These are phyloP conservation scores for Furcasterigmium sp. DNA, from an alignment of 2,329 filamentous ascomycete genomes.

Conservation along the genomic window DNA sequence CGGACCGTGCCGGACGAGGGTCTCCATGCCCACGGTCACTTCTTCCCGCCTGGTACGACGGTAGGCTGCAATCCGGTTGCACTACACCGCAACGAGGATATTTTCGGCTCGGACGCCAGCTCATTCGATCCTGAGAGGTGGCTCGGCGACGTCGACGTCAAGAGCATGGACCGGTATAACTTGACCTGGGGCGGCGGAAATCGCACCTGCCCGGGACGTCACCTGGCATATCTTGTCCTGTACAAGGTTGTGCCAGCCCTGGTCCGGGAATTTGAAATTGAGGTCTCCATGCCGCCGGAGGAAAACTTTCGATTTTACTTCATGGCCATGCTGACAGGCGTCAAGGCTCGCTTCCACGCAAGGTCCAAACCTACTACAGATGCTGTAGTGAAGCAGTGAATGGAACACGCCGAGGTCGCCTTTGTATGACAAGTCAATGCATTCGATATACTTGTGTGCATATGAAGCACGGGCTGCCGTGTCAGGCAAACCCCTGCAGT, in stretches of 20 bases:
- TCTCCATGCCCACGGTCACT: conserved; percentile 29
- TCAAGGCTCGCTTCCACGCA: conserved; percentile 32
- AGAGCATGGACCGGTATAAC: conserved; percentile 41
- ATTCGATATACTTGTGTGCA: too few species aligned
- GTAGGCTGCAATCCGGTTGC: conserved; percentile 46
- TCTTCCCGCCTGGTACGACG: conserved; percentile 37
- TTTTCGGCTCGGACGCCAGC: conserved; percentile 42
- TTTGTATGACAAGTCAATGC: too few species aligned
- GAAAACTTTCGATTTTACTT: conserved; percentile 41
- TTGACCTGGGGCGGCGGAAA: conserved; percentile 48
- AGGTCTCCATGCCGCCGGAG: conserved; percentile 31
- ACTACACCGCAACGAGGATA: conserved; percentile 41
- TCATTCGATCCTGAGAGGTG: conserved; percentile 42
- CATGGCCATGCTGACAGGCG: conserved; percentile 45
- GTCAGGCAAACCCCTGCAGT: too few species aligned
- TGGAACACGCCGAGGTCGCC: too few species aligned
- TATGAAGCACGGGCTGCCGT: too few species aligned
- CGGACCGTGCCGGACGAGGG: conserved; percentile 35
- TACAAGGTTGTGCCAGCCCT: conserved; percentile 36
- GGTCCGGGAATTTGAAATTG: conserved; percentile 37
- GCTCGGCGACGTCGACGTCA: conserved; percentile 26
- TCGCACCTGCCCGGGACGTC: conserved; percentile 43
- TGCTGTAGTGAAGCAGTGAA: too few species aligned
- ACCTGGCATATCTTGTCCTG: conserved; percentile 45
- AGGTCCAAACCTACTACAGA: too few species aligned